Evolutionary conservation across 805 yeast genomes (phyloP).

Genomic region (Cyberlindnera samutprakarnensis): DNA sequence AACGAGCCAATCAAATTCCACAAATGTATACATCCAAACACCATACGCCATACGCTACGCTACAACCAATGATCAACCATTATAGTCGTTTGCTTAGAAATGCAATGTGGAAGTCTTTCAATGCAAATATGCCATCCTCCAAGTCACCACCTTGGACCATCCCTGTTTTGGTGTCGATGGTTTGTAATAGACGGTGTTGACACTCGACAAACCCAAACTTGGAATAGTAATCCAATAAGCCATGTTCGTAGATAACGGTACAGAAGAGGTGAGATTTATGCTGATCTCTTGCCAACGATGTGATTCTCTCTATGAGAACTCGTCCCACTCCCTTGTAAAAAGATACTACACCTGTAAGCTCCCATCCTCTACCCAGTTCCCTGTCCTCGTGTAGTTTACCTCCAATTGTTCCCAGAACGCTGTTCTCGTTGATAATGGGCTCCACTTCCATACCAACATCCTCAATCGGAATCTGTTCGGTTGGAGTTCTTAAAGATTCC

Average conservation of each 20-base stretch:
- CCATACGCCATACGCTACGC: too few relatives aligned
- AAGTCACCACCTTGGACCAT: constrained; percentile 10
- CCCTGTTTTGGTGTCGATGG: constrained; percentile 15
- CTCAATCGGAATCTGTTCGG: constrained; percentile 2
- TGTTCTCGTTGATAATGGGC: too few relatives aligned
- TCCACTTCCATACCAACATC: constrained; percentile 3
- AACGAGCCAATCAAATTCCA: too few relatives aligned
- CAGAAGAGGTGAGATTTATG: constrained; percentile 5
- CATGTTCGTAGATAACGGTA: constrained; percentile 17
- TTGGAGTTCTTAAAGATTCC: too few relatives aligned
- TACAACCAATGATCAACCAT: too few relatives aligned
- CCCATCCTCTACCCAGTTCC: constrained; percentile 8
- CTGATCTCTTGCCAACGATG: constrained; percentile 1
- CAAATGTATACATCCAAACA: too few relatives aligned
- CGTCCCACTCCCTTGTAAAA: constrained; percentile 15
- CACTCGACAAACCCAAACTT: constrained; percentile 15
- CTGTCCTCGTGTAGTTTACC: constrained; percentile 5
- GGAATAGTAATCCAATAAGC: constrained; percentile 8
- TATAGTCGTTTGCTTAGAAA: constrained; percentile 9
- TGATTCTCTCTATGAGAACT: constrained; percentile 6
- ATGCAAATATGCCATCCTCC: constrained; percentile 17
- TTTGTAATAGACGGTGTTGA: constrained; percentile 5
- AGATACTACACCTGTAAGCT: constrained; percentile 18
- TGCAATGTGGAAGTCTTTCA: constrained; percentile 15
- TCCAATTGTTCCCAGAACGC: constrained; percentile 15